Percentiles rank a stretch among this genome's conserved stretches.
Evolutionary conservation across 345 rosid genomes (phyloP).

Genomic region (Syzygium aromaticum): DNA sequence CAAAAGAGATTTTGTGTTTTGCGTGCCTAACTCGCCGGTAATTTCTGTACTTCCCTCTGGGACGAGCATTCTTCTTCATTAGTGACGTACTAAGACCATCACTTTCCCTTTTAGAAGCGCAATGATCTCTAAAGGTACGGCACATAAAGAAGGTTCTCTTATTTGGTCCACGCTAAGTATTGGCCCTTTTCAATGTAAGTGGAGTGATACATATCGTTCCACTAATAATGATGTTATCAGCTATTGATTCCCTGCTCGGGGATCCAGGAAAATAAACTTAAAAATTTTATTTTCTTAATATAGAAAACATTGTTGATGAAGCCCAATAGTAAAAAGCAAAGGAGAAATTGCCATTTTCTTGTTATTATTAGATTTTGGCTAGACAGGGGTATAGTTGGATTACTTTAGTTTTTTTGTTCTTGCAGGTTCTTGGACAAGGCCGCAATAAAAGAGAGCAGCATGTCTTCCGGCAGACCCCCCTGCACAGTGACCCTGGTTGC

Average conservation of each 20-base stretch:
- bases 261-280: neutral
- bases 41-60: neutral
- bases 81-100: neutral
- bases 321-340: neutral
- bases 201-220: neutral
- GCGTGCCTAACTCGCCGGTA: neutral
- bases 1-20: neutral
- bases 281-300: neutral
- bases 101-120: neutral
- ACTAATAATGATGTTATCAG: neutral
- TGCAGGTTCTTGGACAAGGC: constrained; percentile 82
- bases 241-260: neutral
- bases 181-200: neutral
- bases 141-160: neutral
- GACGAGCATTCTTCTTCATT: neutral
- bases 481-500: constrained; percentile 81
- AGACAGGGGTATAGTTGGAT: neutral
- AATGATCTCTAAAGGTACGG: neutral
- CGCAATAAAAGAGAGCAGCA: constrained; percentile 36
- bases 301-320: neutral
- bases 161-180: neutral
- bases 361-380: neutral
- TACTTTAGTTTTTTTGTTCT: neutral
- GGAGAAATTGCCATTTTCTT: neutral
- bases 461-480: constrained; percentile 12